phyloP scores from a whole-genome alignment of 2,329 filamentous ascomycete genomes.

The Aspergillus sp. region DNA sequence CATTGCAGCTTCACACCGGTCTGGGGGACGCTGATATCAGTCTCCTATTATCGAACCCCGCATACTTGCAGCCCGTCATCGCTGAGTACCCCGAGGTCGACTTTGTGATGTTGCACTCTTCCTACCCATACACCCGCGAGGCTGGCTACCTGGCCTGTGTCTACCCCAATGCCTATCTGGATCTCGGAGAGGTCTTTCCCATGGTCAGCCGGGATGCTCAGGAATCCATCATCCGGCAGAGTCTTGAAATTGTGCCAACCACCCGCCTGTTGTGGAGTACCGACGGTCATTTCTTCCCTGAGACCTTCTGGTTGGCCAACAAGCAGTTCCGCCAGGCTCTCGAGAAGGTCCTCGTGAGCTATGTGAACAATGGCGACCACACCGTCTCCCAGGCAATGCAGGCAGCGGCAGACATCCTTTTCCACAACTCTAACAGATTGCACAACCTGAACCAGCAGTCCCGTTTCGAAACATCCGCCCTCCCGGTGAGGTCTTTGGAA shows the following conservation, averaged over 20 bases:
- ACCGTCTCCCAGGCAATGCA: slow-evolving; percentile 58
- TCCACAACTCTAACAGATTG: slow-evolving; percentile 70
- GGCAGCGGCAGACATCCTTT: slow-evolving; percentile 64
- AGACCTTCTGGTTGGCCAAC: slow-evolving; percentile 70
- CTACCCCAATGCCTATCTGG: slow-evolving; percentile 75
- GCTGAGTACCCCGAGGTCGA: slow-evolving; percentile 63
- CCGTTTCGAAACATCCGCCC: slow-evolving; percentile 10
- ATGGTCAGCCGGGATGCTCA: slow-evolving; percentile 73
- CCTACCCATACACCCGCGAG: slow-evolving; percentile 76
- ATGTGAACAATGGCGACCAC: slow-evolving; percentile 61
- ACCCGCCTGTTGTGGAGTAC: slow-evolving; percentile 77
- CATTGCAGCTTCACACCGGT: slow-evolving; percentile 79
- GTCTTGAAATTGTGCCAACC: slow-evolving; percentile 69
- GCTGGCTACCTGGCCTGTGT: slow-evolving; percentile 72
- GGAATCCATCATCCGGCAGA: slow-evolving; percentile 63
- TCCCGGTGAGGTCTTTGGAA: slow-evolving; percentile 1
- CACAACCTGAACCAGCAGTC: slow-evolving; percentile 56
- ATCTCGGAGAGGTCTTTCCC: slow-evolving; percentile 79
- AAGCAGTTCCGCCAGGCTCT: slow-evolving; percentile 68
- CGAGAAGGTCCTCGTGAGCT: slow-evolving; percentile 61
- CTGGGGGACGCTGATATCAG: slow-evolving; percentile 75
- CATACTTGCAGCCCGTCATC: slow-evolving; percentile 70
- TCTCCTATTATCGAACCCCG: slow-evolving; percentile 65
- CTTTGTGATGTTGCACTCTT: slow-evolving; percentile 73
- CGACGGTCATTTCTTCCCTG: slow-evolving; percentile 73